These are phyloP conservation scores for Groenewaldozyma sp. DNA, from an alignment of 1,139 yeast species.

Conservation along the genomic window DNA sequence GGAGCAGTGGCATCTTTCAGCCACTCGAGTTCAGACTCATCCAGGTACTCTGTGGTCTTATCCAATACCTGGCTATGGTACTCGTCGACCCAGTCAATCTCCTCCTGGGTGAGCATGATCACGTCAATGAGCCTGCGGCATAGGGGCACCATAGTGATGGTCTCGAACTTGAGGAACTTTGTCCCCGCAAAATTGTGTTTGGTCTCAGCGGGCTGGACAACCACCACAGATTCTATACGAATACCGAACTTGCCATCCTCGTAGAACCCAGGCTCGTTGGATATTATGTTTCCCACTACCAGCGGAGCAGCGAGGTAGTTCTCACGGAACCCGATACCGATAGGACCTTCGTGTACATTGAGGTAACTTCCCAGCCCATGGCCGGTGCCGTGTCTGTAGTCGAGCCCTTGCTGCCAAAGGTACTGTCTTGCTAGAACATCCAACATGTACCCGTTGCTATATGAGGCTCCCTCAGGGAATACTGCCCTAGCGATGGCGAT, in stretches of 20 bases:
- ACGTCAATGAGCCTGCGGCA: slow-evolving; percentile 58
- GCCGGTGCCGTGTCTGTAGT: slow-evolving; percentile 94
- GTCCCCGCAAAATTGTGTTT: slow-evolving; percentile 39
- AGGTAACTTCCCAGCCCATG: slow-evolving; percentile 94
- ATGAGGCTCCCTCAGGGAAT: slow-evolving; percentile 70
- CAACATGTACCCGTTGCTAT: slow-evolving; percentile 57
- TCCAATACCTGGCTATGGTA: slow-evolving; percentile 61
- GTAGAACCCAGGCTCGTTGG: slow-evolving; percentile 95
- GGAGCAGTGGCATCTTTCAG: slow-evolving; percentile 56
- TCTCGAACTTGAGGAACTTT: slow-evolving; percentile 65
- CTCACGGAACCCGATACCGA: slow-evolving; percentile 74
- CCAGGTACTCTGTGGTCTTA: slow-evolving; percentile 40
- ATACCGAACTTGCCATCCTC: slow-evolving; percentile 91
- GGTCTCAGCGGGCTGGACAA: slow-evolving; percentile 44
- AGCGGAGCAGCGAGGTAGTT: slow-evolving; percentile 32
- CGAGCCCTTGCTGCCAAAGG: slow-evolving; percentile 80
- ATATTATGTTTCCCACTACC: slow-evolving; percentile 66
- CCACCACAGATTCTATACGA: slow-evolving; percentile 76
- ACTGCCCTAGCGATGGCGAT: slow-evolving; percentile 65
- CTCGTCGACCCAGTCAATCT: slow-evolving; percentile 55
- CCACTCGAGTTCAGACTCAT: slow-evolving; percentile 57
- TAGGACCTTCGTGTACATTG: slow-evolving; percentile 95
- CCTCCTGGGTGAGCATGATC: slow-evolving; percentile 49
- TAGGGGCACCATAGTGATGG: slow-evolving; percentile 83
- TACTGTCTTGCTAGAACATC: slow-evolving; percentile 86